Evolutionary conservation across 768 basidiomycete species (phyloP).

Genomic region (Lentinus tigrinus): DNA sequence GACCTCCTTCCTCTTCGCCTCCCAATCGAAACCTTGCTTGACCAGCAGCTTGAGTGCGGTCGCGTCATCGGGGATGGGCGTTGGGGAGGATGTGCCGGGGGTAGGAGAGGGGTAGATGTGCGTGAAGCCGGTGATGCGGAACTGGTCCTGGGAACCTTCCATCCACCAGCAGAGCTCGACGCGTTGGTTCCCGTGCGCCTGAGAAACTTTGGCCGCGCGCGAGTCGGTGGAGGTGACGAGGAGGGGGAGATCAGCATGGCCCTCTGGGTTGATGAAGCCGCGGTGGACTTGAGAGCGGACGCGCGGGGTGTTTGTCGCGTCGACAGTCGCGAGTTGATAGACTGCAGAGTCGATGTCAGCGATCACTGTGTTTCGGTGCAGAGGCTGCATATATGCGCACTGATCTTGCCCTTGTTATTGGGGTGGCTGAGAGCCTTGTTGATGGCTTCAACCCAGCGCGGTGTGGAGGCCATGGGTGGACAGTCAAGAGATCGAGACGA

Average conservation of each 20-base stretch:
- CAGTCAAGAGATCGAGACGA: no score
- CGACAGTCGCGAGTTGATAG: constrained; percentile 60
- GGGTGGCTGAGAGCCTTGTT: constrained; percentile 23
- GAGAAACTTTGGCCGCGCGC: constrained; percentile 64
- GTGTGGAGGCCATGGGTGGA: constrained; percentile 16
- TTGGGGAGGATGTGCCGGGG: constrained; percentile 34
- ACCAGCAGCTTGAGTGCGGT: constrained; percentile 20
- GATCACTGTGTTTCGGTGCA: background rate
- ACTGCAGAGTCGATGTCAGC: constrained; percentile 35
- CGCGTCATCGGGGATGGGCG: constrained; percentile 6
- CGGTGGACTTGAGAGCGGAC: constrained; percentile 70
- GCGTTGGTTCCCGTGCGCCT: constrained; percentile 47
- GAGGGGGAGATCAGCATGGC: constrained; percentile 50
- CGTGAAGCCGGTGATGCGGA: constrained; percentile 61
- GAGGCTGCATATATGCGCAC: constrained; percentile 11
- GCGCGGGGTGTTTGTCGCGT: constrained; percentile 45
- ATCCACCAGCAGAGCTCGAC: constrained; percentile 80
- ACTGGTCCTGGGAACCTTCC: constrained; percentile 65
- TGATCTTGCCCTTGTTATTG: constrained; percentile 23
- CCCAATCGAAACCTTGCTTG: constrained; percentile 55
- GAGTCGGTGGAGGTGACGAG: constrained; percentile 70
- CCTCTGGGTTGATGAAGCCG: constrained; percentile 46
- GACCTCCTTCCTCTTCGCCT: constrained; percentile 53
- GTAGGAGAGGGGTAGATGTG: constrained; percentile 51
- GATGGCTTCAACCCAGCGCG: constrained; percentile 29